Evolutionary conservation across 495 filamentous ascomycete genomes (phyloP), one percentile per base, ranked within the genome.

Genomic region (Pseudomonodictys pantanalensis): DNA sequence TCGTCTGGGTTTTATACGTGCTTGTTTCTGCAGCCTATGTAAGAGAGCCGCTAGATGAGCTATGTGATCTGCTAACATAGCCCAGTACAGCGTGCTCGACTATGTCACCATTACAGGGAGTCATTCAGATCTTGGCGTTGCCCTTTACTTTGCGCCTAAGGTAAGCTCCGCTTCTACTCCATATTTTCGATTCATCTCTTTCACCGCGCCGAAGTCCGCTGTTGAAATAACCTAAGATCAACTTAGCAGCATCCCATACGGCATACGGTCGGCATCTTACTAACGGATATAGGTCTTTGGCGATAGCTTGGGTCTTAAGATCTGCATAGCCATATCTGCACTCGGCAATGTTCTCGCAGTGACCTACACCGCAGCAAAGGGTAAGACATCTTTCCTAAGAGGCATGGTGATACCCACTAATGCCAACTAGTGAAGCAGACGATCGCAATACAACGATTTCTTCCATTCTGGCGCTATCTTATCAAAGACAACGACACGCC

Each of bases 1-100:
- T 48, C 11, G 53, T 57, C 18, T 47, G 42, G 53, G n/a, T 57
- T 12, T 35, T 57, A 24, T 57, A 57, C 28, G 25, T 57, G 22
- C 18, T 48, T n/a, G 53, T 57, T 15, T 12, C 53, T 9, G 15
- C 38, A 5, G 53, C 42, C 9, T 57, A 57, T 38, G 32, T 35
- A 35, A 8, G 32, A 35, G 32, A 15, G 32, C 32, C 15, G 7
- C 7, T 15, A 15, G 8, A 8, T 35, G 32, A 35, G 15, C 15
- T 35, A 35, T 8, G n/a, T n/a, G 7, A 35, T 35, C 15, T 35
- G 7, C 15, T 35, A 15, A 35, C 32, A 35, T 35, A 7, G 15
- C 7, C 32, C 15, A 35, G 32, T 47, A 47, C 44, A 20, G 15
- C 12, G 44, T 25, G 12, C 35, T 38, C 9, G 35, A 53, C 50